These are phyloP conservation scores for Leucocoprinus birnbaumii DNA, from an alignment of 768 basidiomycete species.

Conservation along the genomic window DNA sequence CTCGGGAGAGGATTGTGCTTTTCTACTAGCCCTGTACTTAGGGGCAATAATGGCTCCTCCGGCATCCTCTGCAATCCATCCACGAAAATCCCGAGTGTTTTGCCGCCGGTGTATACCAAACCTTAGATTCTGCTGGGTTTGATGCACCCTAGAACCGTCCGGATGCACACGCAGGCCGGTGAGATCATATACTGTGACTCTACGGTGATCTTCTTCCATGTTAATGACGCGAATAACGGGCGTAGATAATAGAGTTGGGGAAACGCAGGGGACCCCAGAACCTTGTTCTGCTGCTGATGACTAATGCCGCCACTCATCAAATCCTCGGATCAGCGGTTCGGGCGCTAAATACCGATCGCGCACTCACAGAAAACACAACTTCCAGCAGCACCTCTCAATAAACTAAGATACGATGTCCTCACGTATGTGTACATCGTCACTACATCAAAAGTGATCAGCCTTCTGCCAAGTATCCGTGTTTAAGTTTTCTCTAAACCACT, in stretches of 20 bases:
- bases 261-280: not conserved
- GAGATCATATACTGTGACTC: conserved; percentile 62
- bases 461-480: too few relatives aligned
- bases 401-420: too few relatives aligned
- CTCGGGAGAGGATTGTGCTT: conserved; percentile 9
- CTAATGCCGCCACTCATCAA: not conserved
- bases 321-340: too few relatives aligned
- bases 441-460: too few relatives aligned
- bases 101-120: conserved; percentile 24
- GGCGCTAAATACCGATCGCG: too few relatives aligned
- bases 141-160: conserved; percentile 59
- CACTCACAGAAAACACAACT: too few relatives aligned
- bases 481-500: too few relatives aligned
- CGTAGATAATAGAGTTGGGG: not conserved
- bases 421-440: too few relatives aligned
- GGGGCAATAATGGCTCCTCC: conserved; percentile 44
- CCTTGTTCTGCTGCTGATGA: not conserved
- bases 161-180: conserved; percentile 63
- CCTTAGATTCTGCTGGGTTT: conserved; percentile 31
- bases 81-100: conserved; percentile 42
- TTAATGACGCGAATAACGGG: not conserved
- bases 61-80: conserved; percentile 67
- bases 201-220: conserved; percentile 22
- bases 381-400: too few relatives aligned
- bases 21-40: conserved; percentile 16